Evolutionary conservation across 2,329 filamentous ascomycete species (phyloP), one percentile per base, ranked within the genome.

Genomic region (Microdochium trichocladiopsis): DNA sequence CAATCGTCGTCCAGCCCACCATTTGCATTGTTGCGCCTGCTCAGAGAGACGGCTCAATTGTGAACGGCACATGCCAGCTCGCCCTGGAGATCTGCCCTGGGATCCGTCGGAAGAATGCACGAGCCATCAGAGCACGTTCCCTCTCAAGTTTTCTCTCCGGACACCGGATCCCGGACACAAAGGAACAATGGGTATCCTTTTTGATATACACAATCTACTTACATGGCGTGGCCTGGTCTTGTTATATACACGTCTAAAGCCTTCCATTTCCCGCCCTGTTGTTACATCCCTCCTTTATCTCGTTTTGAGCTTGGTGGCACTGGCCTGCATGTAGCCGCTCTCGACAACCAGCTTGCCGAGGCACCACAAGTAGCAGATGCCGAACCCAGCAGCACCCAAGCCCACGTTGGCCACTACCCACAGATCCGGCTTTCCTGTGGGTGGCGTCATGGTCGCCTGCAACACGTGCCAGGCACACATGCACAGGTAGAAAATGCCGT

Each of bases 381-480:
- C 81, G 66, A 97, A 99, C 0, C 90, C 94, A 3, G 82, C 85
- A 22, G 89, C 89, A 8, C 94, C 94, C 22, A 97, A 71, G 18
- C 90, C 83, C 9, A 94, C 91, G 63, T 99, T 99, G 12, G 84
- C 79, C 2, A 99, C 92, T 2, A 95, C 86, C 93, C 93, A 99
- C 1, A 99, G 72, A 71, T 99, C 94, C 1, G 94, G 94, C 70
- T 95, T 96, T 53, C 79, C 77, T 0, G 72, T 60, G 4, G 93
- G 92, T 14, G 92, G 84, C 10, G 68, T 55, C 1, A 91, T 70
- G 55, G 84, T 83, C 1, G 79, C 79, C 59, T 96, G 90, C 1
- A 83, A 72, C 12, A 89, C 68, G 67, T 99, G 94, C 90, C 94
- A 96, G 14, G 69, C 77, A 14, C 83, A 74, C 86, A 96, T 96